phyloP scores from a whole-genome alignment of 169 alveolate genomes.

The Plasmodium gonderi region DNA sequence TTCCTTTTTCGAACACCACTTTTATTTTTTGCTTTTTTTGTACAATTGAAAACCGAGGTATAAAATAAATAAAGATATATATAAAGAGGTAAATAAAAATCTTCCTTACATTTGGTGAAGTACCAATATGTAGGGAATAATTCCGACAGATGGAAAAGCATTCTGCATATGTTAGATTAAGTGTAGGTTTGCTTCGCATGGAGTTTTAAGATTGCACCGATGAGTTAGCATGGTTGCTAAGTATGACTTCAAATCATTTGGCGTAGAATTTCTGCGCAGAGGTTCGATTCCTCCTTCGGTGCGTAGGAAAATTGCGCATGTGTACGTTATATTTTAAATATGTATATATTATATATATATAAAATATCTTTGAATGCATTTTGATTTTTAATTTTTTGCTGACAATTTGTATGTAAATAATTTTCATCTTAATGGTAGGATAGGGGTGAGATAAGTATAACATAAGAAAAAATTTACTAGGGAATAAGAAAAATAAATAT shows the following conservation, averaged over 20 bases:
- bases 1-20: neutral
- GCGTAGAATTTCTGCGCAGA: constrained; percentile 72
- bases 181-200: neutral
- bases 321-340: too few relatives aligned
- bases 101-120: neutral
- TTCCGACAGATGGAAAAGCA: neutral
- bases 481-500: neutral
- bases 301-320: constrained; percentile 1
- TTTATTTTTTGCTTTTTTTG: neutral
- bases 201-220: constrained; percentile 27
- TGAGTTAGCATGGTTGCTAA: constrained; percentile 76
- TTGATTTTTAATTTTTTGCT: too few relatives aligned
- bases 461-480: neutral
- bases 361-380: too few relatives aligned
- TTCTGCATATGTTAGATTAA: neutral
- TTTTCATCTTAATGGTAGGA: too few relatives aligned
- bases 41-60: neutral
- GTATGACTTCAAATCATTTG: constrained; percentile 75
- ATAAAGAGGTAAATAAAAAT: neutral
- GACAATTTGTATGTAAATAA: too few relatives aligned
- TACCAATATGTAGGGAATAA: neutral
- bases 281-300: constrained; percentile 79
- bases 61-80: neutral
- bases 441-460: neutral
- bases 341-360: too few relatives aligned